Evolutionary conservation across 1,139 yeast genomes (phyloP).

Genomic region (Yamadazyma jaroonii): DNA sequence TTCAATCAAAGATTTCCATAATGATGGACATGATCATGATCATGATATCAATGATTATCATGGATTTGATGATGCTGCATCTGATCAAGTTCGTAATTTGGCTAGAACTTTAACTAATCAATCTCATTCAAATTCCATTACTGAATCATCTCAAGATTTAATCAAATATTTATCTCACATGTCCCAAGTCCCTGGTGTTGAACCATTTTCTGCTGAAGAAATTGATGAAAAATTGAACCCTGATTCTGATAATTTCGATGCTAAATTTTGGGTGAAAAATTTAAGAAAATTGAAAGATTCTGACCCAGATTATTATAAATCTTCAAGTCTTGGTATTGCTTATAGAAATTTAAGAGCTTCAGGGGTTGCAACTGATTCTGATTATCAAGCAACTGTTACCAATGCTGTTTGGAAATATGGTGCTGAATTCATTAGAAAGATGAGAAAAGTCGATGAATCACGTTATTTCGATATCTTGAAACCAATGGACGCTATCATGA

Average conservation of each 20-base stretch:
- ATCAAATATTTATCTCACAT: slow-evolving; percentile 46
- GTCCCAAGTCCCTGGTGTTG: slow-evolving; percentile 53
- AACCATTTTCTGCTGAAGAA: slow-evolving; percentile 26
- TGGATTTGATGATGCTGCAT: slow-evolving; percentile 28
- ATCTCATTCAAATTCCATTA: slow-evolving; percentile 16
- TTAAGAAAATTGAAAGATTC: slow-evolving; percentile 48
- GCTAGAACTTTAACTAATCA: slow-evolving; percentile 32
- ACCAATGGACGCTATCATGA: slow-evolving; percentile 28
- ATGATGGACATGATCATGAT: slow-evolving; percentile 3
- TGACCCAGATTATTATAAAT: slow-evolving; percentile 64
- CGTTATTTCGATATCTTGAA: slow-evolving; percentile 27
- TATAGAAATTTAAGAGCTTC: slow-evolving; percentile 66
- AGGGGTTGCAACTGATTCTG: slow-evolving; percentile 76
- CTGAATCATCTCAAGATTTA: slow-evolving; percentile 45
- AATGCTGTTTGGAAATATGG: slow-evolving; percentile 38
- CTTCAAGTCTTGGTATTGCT: slow-evolving; percentile 66
- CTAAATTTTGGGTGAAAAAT: slow-evolving; percentile 72
- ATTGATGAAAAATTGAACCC: slow-evolving; percentile 21
- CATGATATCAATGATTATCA: slow-evolving; percentile 25
- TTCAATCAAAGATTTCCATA: slow-evolving; percentile 12
- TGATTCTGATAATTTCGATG: slow-evolving; percentile 49
- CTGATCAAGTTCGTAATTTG: slow-evolving; percentile 25
- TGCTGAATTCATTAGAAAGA: slow-evolving; percentile 26
- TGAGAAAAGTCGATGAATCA: slow-evolving; percentile 25
- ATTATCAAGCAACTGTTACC: slow-evolving; percentile 70